A percentile compares a stretch with the other conserved stretches of the same genome.
These are phyloP conservation scores for Naganishia cerealis DNA, from an alignment of 1,284 basidiomycete genomes.

Conservation along the genomic window DNA sequence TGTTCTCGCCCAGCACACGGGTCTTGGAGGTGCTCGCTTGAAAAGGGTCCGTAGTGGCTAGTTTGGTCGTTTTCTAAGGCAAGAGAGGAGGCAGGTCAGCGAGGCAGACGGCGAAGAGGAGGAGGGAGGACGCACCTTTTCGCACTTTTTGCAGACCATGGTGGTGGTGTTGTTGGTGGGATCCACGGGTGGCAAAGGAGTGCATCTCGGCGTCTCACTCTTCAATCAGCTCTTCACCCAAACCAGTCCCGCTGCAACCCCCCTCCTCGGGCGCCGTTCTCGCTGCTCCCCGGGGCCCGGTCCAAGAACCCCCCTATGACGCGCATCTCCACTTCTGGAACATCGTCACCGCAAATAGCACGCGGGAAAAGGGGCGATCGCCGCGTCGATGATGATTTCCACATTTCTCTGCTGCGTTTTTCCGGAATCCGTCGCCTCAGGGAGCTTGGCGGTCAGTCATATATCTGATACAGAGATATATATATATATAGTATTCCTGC, in stretches of 20 bases:
- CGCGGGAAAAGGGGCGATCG: too few relatives aligned
- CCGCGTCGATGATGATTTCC: too few relatives aligned
- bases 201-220: neutral
- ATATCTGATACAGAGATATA: too few relatives aligned
- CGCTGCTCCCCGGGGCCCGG: too few relatives aligned
- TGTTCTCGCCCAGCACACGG: conserved; percentile 55
- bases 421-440: too few relatives aligned
- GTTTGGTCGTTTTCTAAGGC: conserved; percentile 49
- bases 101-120: neutral
- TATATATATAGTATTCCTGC: too few relatives aligned
- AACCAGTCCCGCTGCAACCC: neutral
- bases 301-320: neutral
- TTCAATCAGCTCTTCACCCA: neutral
- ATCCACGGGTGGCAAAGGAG: neutral
- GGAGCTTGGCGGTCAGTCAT: too few relatives aligned
- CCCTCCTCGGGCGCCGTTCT: too few relatives aligned
- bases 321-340: neutral
- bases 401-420: too few relatives aligned
- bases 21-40: conserved; percentile 49
- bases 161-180: neutral
- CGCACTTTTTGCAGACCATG: conserved; percentile 56
- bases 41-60: conserved; percentile 50
- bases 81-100: neutral
- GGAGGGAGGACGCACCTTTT: conserved; percentile 42
- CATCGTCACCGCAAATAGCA: conserved; percentile 3